Conservation (phyloP, 2,329 filamentous ascomycete genomes). For the Gliomastix tumulicola region DNA sequence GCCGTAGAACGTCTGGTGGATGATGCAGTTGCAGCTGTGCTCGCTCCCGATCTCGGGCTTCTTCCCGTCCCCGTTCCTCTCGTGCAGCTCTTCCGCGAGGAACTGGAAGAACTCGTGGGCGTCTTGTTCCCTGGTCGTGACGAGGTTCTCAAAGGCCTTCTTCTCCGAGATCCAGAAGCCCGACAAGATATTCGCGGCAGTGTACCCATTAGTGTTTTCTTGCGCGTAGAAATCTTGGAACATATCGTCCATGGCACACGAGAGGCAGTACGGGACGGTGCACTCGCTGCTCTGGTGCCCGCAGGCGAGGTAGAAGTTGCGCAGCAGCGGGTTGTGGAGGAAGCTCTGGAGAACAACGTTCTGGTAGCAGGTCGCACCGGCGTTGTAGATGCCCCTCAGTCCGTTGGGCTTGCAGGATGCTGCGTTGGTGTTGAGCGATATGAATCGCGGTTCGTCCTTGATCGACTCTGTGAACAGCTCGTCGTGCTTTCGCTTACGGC, state of each 20-base stretch:
- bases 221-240: constrained; percentile 65
- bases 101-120: constrained; percentile 98
- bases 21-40: constrained; percentile 75
- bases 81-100: constrained; percentile 83
- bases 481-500: constrained; percentile 69
- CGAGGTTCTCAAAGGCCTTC: constrained; percentile 64
- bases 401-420: constrained; percentile 82
- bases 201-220: constrained; percentile 82
- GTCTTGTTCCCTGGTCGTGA: constrained; percentile 92
- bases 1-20: constrained; percentile 92
- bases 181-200: constrained; percentile 80
- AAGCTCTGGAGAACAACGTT: constrained; percentile 92
- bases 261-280: constrained; percentile 52
- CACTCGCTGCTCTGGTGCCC: constrained; percentile 79
- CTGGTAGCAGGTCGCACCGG: constrained; percentile 98
- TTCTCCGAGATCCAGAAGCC: constrained; percentile 84
- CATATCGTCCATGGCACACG: constrained; percentile 67
- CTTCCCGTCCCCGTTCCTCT: constrained; percentile 67
- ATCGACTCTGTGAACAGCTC: constrained; percentile 58
- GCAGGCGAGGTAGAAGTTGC: constrained; percentile 87
- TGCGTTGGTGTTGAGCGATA: constrained; percentile 69
- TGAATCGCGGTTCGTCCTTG: constrained; percentile 69
- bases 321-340: constrained; percentile 85
- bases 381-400: constrained; percentile 89
- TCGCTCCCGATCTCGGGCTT: constrained; percentile 51